Conservation (phyloP, 2,329 filamentous ascomycete species). For the Pestalotiopsis sp. region DNA sequence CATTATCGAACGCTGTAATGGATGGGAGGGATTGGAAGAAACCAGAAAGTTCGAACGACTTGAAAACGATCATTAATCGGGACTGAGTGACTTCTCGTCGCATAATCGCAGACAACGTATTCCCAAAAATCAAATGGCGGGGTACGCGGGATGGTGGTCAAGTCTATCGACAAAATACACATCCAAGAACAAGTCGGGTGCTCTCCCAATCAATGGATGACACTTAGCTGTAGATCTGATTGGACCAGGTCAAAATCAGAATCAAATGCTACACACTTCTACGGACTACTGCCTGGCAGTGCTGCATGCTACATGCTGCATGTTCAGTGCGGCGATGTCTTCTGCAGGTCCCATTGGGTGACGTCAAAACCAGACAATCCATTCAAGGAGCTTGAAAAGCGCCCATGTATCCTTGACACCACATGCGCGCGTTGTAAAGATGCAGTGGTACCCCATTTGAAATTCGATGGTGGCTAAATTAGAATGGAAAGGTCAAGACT, state of each 20-base stretch:
- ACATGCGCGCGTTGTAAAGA: too few species aligned
- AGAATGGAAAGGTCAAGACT: too few species aligned
- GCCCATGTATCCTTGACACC: too few species aligned
- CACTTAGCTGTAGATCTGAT: neutral
- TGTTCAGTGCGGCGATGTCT: too few species aligned
- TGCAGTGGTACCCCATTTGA: too few species aligned
- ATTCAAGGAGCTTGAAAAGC: too few species aligned
- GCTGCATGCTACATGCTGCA: too few species aligned
- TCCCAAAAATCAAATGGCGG: neutral
- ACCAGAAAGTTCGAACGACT: too few species aligned
- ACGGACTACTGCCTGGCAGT: too few species aligned
- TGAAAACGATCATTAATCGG: too few species aligned
- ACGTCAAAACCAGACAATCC: neutral
- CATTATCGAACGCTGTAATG: neutral
- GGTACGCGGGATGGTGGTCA: neutral
- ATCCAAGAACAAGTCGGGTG: neutral
- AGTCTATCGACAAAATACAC: neutral
- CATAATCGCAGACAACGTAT: neutral
- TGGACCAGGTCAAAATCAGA: neutral
- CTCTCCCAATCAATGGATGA: neutral
- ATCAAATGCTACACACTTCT: neutral
- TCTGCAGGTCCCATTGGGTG: neutral
- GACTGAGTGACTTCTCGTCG: neutral
- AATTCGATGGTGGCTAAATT: too few species aligned
- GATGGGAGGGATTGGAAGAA: too few species aligned